Evolutionary conservation across 257 asterid genomes (phyloP).

Genomic region (Capsicum pubescens): DNA sequence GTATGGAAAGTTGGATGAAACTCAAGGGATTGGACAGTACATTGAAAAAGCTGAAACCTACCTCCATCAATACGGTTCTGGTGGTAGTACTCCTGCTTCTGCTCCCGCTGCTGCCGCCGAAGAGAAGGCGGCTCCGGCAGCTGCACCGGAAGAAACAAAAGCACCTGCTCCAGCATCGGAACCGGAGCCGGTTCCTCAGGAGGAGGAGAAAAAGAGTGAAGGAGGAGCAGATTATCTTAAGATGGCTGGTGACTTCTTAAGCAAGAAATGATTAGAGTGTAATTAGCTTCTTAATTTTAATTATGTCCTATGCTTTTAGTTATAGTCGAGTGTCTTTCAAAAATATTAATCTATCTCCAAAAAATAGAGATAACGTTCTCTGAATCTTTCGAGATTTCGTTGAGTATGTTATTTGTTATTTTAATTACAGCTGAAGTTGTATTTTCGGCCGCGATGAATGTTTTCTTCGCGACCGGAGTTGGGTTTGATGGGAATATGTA

Average conservation of each 20-base stretch:
- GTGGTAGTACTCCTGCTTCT: too few species aligned
- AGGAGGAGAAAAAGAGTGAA: neutral
- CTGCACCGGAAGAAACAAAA: neutral
- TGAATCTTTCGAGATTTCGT: too few species aligned
- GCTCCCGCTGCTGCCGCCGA: neutral
- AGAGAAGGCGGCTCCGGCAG: too few species aligned
- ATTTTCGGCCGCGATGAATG: too few species aligned
- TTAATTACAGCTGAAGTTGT: too few species aligned
- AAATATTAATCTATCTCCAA: too few species aligned
- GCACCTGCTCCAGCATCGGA: neutral
- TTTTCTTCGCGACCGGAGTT: neutral
- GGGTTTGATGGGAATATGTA: neutral
- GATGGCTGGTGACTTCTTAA: slow-evolving; percentile 40
- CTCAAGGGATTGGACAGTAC: slow-evolving; percentile 58
- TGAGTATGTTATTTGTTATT: too few species aligned
- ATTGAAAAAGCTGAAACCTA: slow-evolving; percentile 64
- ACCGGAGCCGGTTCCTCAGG: neutral
- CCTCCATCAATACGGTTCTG: slow-evolving; percentile 45
- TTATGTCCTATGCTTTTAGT: neutral
- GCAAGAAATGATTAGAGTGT: neutral
- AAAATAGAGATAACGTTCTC: too few species aligned
- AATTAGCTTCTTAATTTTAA: neutral
- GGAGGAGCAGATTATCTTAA: slow-evolving; percentile 35
- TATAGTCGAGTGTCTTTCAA: too few species aligned
- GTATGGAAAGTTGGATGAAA: slow-evolving; percentile 57